A percentile compares a stretch with the other conserved stretches of the same genome.
These are phyloP conservation scores for Ceratocystis albifundus DNA, from an alignment of 2,329 filamentous ascomycete species.

Conservation along the genomic window DNA sequence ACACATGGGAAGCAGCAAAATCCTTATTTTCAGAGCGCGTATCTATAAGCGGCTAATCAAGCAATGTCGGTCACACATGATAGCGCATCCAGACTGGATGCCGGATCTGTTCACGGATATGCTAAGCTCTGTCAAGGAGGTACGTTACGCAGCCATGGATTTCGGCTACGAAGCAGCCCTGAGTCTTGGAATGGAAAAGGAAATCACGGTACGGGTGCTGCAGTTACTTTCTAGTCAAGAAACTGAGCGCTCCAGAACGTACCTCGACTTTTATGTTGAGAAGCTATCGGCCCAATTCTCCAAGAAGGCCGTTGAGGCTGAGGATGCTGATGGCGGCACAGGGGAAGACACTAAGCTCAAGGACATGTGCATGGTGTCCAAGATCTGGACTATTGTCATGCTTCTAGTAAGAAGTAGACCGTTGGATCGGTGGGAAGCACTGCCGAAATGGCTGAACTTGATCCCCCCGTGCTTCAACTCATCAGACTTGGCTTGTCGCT, in stretches of 20 bases:
- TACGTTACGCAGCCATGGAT: constrained; percentile 60
- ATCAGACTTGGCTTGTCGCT: constrained; percentile 55
- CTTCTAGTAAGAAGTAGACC: constrained; percentile 57
- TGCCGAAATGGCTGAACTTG: constrained; percentile 62
- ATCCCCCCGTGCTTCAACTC: constrained; percentile 79
- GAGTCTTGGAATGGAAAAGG: constrained; percentile 55
- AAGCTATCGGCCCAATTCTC: constrained; percentile 58
- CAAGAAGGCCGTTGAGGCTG: constrained; percentile 35
- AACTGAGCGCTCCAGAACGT: constrained; percentile 42
- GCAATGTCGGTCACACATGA: constrained; percentile 60
- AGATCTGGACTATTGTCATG: constrained; percentile 77
- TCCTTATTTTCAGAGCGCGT: constrained; percentile 61
- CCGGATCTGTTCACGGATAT: constrained; percentile 71
- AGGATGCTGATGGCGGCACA: not conserved
- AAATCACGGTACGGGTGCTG: constrained; percentile 53
- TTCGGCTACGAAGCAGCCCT: constrained; percentile 62
- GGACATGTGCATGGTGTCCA: constrained; percentile 51
- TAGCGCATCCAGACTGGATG: constrained; percentile 64
- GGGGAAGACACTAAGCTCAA: constrained; percentile 17
- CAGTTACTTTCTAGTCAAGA: constrained; percentile 41
- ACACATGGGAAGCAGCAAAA: constrained; percentile 66
- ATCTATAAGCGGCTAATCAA: constrained; percentile 68
- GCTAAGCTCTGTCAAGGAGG: constrained; percentile 65
- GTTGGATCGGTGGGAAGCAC: constrained; percentile 58
- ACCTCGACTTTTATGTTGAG: constrained; percentile 57